Conservation (phyloP, 768 basidiomycete genomes). For the Coprinopsis cinerea region DNA sequence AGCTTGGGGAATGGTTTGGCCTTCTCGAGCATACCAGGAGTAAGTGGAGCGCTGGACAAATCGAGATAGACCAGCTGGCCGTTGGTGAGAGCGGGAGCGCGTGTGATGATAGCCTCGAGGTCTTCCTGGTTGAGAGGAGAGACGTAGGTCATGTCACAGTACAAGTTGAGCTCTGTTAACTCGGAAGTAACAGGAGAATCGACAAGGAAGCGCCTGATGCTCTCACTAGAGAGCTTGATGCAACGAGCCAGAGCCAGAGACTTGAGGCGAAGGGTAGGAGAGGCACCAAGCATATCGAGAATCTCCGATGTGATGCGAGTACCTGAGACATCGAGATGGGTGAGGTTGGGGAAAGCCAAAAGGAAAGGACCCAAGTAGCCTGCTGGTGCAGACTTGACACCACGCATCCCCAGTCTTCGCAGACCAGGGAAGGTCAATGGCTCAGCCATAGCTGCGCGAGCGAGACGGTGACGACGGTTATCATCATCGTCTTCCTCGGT, state of each 20-base stretch:
- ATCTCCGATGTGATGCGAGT: conserved; percentile 79
- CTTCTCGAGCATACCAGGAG: conserved; percentile 43
- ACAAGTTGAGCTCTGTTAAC: conserved; percentile 78
- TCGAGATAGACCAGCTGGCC: conserved; percentile 84
- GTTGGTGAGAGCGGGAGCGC: conserved; percentile 73
- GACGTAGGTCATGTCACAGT: conserved; percentile 80
- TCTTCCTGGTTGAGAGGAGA: conserved; percentile 66
- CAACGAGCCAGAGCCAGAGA: conserved; percentile 86
- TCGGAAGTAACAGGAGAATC: conserved; percentile 55
- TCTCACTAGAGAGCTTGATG: conserved; percentile 72
- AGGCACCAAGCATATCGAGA: conserved; percentile 57
- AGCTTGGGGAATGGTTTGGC: conserved; percentile 66
- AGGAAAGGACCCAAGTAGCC: conserved; percentile 68
- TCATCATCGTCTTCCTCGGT: conserved; percentile 37
- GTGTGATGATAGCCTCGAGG: conserved; percentile 56
- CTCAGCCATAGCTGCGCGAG: conserved; percentile 34
- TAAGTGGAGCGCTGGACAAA: conserved; percentile 77
- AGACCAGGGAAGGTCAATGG: conserved; percentile 61
- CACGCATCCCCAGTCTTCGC: conserved; percentile 73
- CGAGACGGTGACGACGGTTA: conserved; percentile 24
- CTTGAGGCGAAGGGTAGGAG: conserved; percentile 59
- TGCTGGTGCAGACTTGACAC: conserved; percentile 72
- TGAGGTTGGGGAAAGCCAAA: conserved; percentile 77
- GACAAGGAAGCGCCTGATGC: conserved; percentile 69
- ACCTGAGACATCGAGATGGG: conserved; percentile 86